phyloP scores from a whole-genome alignment of 371 early-diverging fungal species.

The Rhizopus arrhizus region DNA sequence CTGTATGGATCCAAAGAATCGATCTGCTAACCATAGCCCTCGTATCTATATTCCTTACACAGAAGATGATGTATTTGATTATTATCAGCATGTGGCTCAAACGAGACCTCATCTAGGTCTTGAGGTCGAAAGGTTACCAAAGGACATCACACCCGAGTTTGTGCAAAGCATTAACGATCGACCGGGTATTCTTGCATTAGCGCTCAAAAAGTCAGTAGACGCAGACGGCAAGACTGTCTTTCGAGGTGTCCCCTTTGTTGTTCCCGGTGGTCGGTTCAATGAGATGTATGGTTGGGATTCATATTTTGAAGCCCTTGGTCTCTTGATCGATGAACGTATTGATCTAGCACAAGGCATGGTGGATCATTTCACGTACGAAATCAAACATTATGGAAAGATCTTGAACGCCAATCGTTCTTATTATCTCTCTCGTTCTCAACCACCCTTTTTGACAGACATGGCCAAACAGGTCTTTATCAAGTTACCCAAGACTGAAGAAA shows the following conservation, averaged over 20 bases:
- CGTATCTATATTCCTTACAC: conserved; percentile 86
- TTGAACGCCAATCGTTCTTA: conserved; percentile 94
- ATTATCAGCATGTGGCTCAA: conserved; percentile 69
- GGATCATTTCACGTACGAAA: conserved; percentile 91
- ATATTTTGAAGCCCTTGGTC: conserved; percentile 88
- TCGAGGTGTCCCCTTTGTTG: conserved; percentile 86
- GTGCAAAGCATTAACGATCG: conserved; percentile 82
- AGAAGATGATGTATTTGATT: conserved; percentile 72
- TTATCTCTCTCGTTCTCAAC: conserved; percentile 92
- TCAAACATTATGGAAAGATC: conserved; percentile 94
- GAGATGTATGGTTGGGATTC: conserved; percentile 98
- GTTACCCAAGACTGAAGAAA: conserved; percentile 44
- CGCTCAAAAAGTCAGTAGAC: conserved; percentile 59
- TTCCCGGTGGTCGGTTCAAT: conserved; percentile 95
- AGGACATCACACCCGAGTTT: conserved; percentile 81
- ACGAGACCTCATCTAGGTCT: conserved; percentile 68
- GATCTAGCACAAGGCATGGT: conserved; percentile 91
- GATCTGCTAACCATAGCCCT: conserved; percentile 66
- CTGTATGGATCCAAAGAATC: conserved; percentile 87
- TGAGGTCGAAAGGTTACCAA: conserved; percentile 78
- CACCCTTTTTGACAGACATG: conserved; percentile 96
- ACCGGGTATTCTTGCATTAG: conserved; percentile 87
- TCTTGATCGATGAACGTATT: conserved; percentile 76
- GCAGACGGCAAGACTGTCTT: conserved; percentile 51
- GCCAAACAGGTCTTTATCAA: conserved; percentile 67